Conservation (phyloP, 1,284 basidiomycete genomes). For the Cerrena zonata region DNA sequence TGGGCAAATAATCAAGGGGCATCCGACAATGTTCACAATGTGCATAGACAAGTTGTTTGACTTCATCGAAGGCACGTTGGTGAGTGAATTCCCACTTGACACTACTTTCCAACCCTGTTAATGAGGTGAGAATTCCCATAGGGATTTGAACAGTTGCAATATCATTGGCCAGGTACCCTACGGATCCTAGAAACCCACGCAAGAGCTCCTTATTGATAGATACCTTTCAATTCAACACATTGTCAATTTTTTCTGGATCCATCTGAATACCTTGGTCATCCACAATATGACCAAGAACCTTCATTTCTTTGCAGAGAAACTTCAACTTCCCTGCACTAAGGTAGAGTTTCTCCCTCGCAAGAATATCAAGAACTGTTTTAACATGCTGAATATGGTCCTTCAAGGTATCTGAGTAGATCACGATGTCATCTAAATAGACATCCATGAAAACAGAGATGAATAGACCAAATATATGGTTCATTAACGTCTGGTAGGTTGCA, state of each 20-base stretch:
- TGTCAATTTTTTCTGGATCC: constrained; percentile 28
- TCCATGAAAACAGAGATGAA: constrained; percentile 10
- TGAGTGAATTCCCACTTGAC: constrained; percentile 13
- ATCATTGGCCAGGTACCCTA: constrained; percentile 22
- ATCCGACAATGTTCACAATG: constrained; percentile 17
- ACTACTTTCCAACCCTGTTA: background rate
- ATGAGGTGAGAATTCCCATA: constrained; percentile 10
- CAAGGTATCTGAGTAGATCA: constrained; percentile 13
- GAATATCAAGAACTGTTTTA: constrained; percentile 18
- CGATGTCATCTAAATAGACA: constrained; percentile 17
- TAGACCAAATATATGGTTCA: constrained; percentile 21
- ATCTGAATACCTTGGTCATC: constrained; percentile 27
- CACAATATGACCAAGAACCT: constrained; percentile 29
- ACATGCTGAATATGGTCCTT: constrained; percentile 25
- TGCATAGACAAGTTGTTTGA: constrained; percentile 19
- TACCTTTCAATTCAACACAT: constrained; percentile 28
- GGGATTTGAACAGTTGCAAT: constrained; percentile 18
- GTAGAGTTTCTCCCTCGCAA: constrained; percentile 22
- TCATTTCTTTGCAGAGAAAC: constrained; percentile 21
- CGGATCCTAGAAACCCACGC: constrained; percentile 20
- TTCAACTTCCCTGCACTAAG: constrained; percentile 16
- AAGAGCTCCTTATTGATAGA: constrained; percentile 20
- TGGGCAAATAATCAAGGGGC: constrained; percentile 18
- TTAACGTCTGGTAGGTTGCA: constrained; percentile 31
- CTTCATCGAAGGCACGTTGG: constrained; percentile 25